A percentile compares a stretch with the other conserved stretches of the same genome.
Evolutionary conservation across 352 stramenopile genomes (phyloP).

Genomic region (Hyaloperonospora brassicae): DNA sequence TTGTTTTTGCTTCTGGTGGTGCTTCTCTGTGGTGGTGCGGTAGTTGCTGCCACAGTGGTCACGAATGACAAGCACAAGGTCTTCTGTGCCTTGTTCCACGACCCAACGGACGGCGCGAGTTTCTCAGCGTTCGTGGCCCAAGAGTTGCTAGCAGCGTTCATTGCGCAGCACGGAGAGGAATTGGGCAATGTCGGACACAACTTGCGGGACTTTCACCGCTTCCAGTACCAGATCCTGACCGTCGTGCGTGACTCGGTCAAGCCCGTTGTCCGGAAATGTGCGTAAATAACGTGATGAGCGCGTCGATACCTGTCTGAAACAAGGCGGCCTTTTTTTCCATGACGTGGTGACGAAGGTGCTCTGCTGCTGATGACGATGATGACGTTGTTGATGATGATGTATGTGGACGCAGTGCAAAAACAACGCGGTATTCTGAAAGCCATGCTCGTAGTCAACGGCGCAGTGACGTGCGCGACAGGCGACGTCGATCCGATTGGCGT

Average conservation of each 20-base stretch:
- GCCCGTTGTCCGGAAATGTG: slow-evolving; percentile 78
- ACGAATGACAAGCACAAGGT: slow-evolving; percentile 85
- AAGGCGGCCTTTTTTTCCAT: background rate
- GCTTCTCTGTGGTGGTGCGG: no score
- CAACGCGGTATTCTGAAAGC: slow-evolving; percentile 84
- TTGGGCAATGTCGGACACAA: slow-evolving; percentile 83
- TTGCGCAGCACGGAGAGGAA: slow-evolving; percentile 67
- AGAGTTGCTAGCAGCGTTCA: slow-evolving; percentile 81
- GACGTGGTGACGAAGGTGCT: background rate
- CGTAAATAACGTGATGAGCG: slow-evolving; percentile 10
- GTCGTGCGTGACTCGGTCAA: slow-evolving; percentile 81
- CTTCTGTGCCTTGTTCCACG: slow-evolving; percentile 89
- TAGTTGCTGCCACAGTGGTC: slow-evolving; percentile 86
- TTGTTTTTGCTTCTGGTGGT: background rate
- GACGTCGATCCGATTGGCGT: slow-evolving; percentile 88
- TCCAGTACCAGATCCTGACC: slow-evolving; percentile 77
- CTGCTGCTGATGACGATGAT: no score
- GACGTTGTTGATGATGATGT: background rate
- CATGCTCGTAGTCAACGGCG: slow-evolving; percentile 83
- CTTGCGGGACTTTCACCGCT: slow-evolving; percentile 86
- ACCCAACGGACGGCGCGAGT: slow-evolving; percentile 60
- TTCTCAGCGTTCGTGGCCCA: slow-evolving; percentile 85
- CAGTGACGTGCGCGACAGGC: slow-evolving; percentile 70
- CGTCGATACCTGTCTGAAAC: background rate
- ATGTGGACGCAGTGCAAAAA: slow-evolving; percentile 59